Percentiles rank a stretch among this genome's conserved stretches.
These are phyloP conservation scores for Centrapalus pauciflorus DNA, from an alignment of 129 eudicot species.

Conservation along the genomic window DNA sequence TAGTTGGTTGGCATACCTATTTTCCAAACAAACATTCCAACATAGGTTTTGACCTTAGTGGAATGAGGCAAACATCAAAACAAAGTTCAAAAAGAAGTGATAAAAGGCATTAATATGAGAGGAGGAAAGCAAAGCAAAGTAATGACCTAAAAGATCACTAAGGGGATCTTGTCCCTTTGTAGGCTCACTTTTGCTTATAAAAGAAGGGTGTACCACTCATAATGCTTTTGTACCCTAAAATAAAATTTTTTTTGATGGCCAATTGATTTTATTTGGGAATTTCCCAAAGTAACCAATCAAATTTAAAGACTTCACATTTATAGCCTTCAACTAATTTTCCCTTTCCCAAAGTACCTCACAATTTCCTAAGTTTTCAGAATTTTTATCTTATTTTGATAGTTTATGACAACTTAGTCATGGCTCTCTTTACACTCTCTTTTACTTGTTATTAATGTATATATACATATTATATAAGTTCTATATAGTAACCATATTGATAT, in stretches of 20 bases:
- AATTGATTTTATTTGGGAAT: conserved; percentile 20
- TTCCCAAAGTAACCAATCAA: conserved; percentile 36
- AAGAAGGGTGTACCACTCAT: conserved; percentile 35
- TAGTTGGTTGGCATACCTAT: conserved; percentile 16
- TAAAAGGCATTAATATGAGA: conserved; percentile 26
- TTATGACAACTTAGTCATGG: conserved; percentile 29
- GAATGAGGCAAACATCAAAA: conserved; percentile 27
- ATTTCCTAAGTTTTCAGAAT: conserved; percentile 17
- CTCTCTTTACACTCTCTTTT: not conserved
- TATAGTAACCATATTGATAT: not conserved
- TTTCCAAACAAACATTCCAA: conserved; percentile 27
- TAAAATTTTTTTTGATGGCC: conserved; percentile 13
- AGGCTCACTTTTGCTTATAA: conserved; percentile 35
- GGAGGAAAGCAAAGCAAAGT: conserved; percentile 35
- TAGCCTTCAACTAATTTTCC: conserved; percentile 23
- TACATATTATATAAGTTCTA: not conserved
- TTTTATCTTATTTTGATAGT: conserved; percentile 16
- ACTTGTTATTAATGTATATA: no score
- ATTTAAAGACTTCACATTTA: conserved; percentile 24
- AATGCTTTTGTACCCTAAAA: conserved; percentile 27
- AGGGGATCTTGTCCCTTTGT: conserved; percentile 41
- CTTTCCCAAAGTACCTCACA: conserved; percentile 34
- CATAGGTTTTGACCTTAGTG: conserved; percentile 30
- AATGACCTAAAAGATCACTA: conserved; percentile 35
- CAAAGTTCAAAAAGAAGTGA: conserved; percentile 8